Conservation (phyloP, 495 filamentous ascomycete genomes). For the Xylaria venustula region DNA sequence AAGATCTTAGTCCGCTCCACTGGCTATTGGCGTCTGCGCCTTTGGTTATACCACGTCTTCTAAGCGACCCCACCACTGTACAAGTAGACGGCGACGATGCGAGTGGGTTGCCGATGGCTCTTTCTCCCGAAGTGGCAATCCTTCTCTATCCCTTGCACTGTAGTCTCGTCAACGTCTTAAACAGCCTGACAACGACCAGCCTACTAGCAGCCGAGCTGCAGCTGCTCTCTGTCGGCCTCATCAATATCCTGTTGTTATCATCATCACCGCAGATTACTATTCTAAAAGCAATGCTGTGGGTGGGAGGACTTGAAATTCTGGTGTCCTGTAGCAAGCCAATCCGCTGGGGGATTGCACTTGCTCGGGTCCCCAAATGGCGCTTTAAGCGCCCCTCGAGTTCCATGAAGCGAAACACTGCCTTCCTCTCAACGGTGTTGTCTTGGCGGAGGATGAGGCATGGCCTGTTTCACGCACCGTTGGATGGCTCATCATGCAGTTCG, state of each 20-base stretch:
- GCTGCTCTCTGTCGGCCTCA: slow-evolving; percentile 74
- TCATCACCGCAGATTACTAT: slow-evolving; percentile 82
- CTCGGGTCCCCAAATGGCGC: slow-evolving; percentile 87
- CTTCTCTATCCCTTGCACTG: slow-evolving; percentile 86
- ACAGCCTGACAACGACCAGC: slow-evolving; percentile 82
- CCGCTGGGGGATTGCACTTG: slow-evolving; percentile 81
- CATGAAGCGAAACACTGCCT: slow-evolving; percentile 21
- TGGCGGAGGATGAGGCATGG: slow-evolving; percentile 32
- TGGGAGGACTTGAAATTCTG: slow-evolving; percentile 77
- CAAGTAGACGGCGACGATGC: neutral
- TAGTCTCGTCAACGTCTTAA: slow-evolving; percentile 68
- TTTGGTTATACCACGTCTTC: slow-evolving; percentile 35
- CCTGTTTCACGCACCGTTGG: slow-evolving; percentile 24
- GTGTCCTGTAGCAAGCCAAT: slow-evolving; percentile 71
- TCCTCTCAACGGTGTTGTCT: slow-evolving; percentile 29
- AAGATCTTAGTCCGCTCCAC: slow-evolving; percentile 56
- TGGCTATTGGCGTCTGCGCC: slow-evolving; percentile 72
- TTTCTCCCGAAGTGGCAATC: slow-evolving; percentile 60
- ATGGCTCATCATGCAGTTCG: slow-evolving; percentile 32
- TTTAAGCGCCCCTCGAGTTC: slow-evolving; percentile 56
- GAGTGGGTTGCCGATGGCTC: neutral
- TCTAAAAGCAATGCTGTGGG: slow-evolving; percentile 79
- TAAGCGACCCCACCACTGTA: neutral
- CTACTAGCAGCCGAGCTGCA: slow-evolving; percentile 83
- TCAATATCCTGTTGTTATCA: slow-evolving; percentile 78